Evolutionary conservation across 306 rosid species (phyloP).

Genomic region (Arachis stenosperma): DNA sequence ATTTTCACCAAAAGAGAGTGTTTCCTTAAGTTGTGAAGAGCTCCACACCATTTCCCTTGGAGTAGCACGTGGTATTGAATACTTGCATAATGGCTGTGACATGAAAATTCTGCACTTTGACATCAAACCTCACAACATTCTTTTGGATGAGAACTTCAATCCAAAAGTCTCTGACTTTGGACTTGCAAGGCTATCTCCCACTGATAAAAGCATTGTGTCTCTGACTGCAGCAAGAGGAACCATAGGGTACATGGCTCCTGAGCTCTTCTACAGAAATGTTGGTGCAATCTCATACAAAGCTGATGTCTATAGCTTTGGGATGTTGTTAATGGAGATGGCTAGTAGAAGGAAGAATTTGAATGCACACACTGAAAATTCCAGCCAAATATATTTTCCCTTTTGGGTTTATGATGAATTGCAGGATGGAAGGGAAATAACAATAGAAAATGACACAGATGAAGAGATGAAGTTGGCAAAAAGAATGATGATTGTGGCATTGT

Average conservation of each 20-base stretch:
- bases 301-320: slow-evolving; percentile 50
- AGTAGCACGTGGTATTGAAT: slow-evolving; percentile 17
- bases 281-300: slow-evolving; percentile 36
- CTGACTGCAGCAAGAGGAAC: slow-evolving; percentile 47
- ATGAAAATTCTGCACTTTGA: slow-evolving; percentile 44
- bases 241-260: slow-evolving; percentile 45
- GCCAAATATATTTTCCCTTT: slow-evolving; percentile 36
- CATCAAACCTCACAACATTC: slow-evolving; percentile 44
- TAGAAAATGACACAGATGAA: slow-evolving; percentile 25
- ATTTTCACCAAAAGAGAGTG: not conserved
- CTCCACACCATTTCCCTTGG: slow-evolving; percentile 27
- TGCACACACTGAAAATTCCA: slow-evolving; percentile 29
- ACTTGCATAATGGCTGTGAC: slow-evolving; percentile 41
- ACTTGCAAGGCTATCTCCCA: slow-evolving; percentile 38
- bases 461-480: slow-evolving; percentile 29
- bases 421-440: not conserved
- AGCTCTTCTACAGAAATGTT: slow-evolving; percentile 31
- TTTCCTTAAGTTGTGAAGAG: slow-evolving; percentile 18
- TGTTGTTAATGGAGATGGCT: slow-evolving; percentile 41
- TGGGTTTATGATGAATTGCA: slow-evolving; percentile 36
- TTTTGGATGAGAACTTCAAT: slow-evolving; percentile 36
- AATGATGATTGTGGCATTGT: slow-evolving; percentile 42
- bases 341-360: slow-evolving; percentile 33
- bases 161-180: slow-evolving; percentile 47
- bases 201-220: slow-evolving; percentile 24